Evolutionary conservation across 768 basidiomycete species (phyloP), one percentile per base, ranked within the genome.

Genomic region (Tubosaeta sp.): DNA sequence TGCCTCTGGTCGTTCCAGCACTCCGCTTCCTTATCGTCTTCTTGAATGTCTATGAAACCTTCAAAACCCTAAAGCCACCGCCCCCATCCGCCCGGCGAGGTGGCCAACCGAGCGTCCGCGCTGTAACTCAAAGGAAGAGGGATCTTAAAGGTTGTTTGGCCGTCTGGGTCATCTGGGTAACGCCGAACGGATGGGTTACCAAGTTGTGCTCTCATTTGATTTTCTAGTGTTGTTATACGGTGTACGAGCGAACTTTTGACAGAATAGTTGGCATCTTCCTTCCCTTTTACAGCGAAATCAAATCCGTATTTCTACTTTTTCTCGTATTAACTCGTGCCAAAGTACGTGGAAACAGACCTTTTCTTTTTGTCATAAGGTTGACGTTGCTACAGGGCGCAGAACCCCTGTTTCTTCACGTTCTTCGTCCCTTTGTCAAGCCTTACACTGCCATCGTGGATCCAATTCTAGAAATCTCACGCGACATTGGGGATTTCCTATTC

Each of bases 111-210:
- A 87, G 83, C 57, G 67, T 77, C 18, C 79, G 85, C 31, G 87
- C 87, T 11, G 64, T 84, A 55, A 77, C 83, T 22, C 84, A 86
- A 66, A 76, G 90, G 60, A 93, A 93, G 67, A 79, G 90, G 53
- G 81, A 84, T 61, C 86, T 93, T 78, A 93, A 93, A 66, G 89
- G 90, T 18, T 84, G 82, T 63, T 71, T 93, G 43, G 81, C 87
- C 32, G 80, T 92, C 13, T 93, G 91, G 91, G 75, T 89, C 38
- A 82, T 93, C 55, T 93, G 88, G 87, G 90, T 89, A 71, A 70
- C 73, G 68, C 46, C 29, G 29, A 52, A 58, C 42, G 27, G 35
- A 54, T 52, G 43, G 35, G 29, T 53, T 46, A 32, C 44, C 24
- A 31, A 51, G 38, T 46, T 36, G 39, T 48, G 32, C 34, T 49